phyloP scores from a whole-genome alignment of 2,329 filamentous ascomycete species.

The Lanzia echinophila region DNA sequence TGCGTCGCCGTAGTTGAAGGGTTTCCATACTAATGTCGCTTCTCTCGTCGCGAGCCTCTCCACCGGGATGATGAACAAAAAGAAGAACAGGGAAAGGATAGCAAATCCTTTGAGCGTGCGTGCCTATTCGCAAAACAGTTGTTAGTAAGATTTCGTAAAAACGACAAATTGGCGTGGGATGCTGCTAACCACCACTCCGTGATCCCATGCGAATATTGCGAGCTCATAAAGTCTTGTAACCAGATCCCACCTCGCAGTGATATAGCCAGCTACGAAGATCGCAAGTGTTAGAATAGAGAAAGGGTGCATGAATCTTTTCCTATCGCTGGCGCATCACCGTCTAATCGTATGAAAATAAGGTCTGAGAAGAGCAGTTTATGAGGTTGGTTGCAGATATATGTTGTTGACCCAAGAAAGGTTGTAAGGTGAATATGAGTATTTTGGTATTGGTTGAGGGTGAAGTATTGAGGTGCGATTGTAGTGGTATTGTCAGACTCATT shows the following conservation, averaged over 20 bases:
- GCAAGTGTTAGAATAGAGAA: constrained; percentile 92
- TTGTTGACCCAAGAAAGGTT: no score
- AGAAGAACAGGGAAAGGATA: constrained; percentile 76
- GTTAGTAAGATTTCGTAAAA: constrained; percentile 11
- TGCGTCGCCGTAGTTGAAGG: constrained; percentile 20
- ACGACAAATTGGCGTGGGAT: not conserved
- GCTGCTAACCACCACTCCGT: constrained; percentile 82
- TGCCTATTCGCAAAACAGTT: constrained; percentile 45
- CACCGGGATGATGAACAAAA: constrained; percentile 76
- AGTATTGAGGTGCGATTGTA: no score
- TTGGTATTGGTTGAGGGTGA: no score
- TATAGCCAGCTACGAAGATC: constrained; percentile 99
- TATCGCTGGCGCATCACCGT: constrained; percentile 28
- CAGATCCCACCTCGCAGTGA: constrained; percentile 97
- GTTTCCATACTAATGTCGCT: constrained; percentile 61
- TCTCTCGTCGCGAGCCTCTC: constrained; percentile 77
- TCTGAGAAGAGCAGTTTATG: not conserved
- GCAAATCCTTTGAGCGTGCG: constrained; percentile 81
- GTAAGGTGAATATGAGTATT: no score
- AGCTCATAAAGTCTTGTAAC: constrained; percentile 96
- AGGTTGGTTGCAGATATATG: no score
- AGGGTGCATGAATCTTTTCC: constrained; percentile 69
- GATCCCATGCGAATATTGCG: constrained; percentile 94
- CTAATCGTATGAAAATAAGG: not conserved
- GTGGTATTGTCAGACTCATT: no score